These are phyloP conservation scores for Gyromitra esculenta DNA, from an alignment of 2,329 filamentous ascomycete species.

Conservation along the genomic window DNA sequence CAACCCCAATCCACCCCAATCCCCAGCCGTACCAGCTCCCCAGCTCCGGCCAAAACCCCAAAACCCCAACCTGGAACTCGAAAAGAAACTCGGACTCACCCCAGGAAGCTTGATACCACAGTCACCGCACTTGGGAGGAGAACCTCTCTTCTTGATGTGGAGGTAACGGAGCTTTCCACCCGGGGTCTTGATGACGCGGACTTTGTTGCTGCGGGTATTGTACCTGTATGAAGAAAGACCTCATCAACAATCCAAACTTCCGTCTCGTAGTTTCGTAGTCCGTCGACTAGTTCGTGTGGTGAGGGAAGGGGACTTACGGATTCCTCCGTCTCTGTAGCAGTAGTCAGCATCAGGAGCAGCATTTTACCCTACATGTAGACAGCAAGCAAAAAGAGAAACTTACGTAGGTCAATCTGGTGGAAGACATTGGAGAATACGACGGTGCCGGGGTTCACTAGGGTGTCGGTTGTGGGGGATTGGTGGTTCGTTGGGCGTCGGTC, in stretches of 20 bases:
- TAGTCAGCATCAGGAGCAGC: conserved; percentile 58
- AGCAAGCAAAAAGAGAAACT: conserved; percentile 57
- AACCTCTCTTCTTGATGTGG: conserved; percentile 99
- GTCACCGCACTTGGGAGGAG: conserved; percentile 98
- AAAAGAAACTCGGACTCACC: conserved; percentile 72
- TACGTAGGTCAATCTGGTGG: conserved; percentile 69
- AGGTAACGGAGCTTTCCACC: conserved; percentile 95
- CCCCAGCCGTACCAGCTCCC: background rate
- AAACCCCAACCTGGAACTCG: conserved; percentile 7
- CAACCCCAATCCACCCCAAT: conserved; percentile 4
- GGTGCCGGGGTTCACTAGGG: conserved; percentile 32
- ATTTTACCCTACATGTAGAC: conserved; percentile 3
- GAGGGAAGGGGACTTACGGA: conserved; percentile 60
- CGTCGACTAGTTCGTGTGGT: conserved; percentile 24
- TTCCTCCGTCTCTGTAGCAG: conserved; percentile 66
- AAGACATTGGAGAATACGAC: conserved; percentile 62
- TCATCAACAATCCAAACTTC: conserved; percentile 28
- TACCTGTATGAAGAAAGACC: conserved; percentile 70
- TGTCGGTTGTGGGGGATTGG: conserved; percentile 30
- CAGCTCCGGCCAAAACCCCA: conserved; percentile 3
- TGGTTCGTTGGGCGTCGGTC: conserved; percentile 42
- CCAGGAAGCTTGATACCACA: conserved; percentile 97
- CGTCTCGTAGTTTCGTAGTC: conserved; percentile 4
- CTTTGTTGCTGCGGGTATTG: conserved; percentile 98
- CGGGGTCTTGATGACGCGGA: conserved; percentile 93